Evolutionary conservation across 2,329 filamentous ascomycete species (phyloP).

Genomic region (Trichoderma oligosporum): DNA sequence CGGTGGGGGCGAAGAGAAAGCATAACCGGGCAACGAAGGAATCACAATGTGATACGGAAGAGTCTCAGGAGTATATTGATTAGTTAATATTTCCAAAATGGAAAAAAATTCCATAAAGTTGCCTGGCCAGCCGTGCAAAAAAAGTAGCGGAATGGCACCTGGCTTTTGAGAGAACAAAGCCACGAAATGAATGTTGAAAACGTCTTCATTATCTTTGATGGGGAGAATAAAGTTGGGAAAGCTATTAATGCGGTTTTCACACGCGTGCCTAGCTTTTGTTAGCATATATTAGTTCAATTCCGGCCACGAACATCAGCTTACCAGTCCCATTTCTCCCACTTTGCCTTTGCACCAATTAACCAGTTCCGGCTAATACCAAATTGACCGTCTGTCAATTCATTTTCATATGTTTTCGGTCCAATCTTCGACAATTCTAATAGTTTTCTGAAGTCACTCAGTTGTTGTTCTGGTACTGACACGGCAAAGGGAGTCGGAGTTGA

Average conservation of each 20-base stretch:
- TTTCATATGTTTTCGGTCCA: conserved; percentile 10
- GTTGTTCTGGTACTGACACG: background rate
- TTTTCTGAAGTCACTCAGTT: background rate
- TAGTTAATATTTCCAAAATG: conserved; percentile 43
- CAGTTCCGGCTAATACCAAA: conserved; percentile 45
- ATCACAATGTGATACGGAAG: conserved; percentile 57
- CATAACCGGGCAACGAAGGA: conserved; percentile 54
- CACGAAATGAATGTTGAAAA: conserved; percentile 47
- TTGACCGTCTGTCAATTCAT: background rate
- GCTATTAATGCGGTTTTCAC: conserved; percentile 40
- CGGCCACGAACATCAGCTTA: background rate
- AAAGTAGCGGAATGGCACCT: conserved; percentile 48
- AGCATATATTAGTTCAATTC: background rate
- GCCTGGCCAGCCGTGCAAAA: conserved; percentile 54
- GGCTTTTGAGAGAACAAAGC: conserved; percentile 50
- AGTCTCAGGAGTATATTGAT: conserved; percentile 46
- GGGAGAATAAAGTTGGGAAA: conserved; percentile 42
- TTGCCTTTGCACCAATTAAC: conserved; percentile 39
- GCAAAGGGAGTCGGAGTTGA: conserved; percentile 8
- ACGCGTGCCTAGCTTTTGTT: conserved; percentile 26
- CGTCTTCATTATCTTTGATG: conserved; percentile 34
- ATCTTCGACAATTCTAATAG: conserved; percentile 2
- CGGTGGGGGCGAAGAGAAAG: conserved; percentile 47
- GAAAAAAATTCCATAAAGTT: conserved; percentile 54
- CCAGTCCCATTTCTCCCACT: conserved; percentile 49